Evolutionary conservation across 2,329 filamentous ascomycete species (phyloP).

Genomic region (Cercospora sp.): DNA sequence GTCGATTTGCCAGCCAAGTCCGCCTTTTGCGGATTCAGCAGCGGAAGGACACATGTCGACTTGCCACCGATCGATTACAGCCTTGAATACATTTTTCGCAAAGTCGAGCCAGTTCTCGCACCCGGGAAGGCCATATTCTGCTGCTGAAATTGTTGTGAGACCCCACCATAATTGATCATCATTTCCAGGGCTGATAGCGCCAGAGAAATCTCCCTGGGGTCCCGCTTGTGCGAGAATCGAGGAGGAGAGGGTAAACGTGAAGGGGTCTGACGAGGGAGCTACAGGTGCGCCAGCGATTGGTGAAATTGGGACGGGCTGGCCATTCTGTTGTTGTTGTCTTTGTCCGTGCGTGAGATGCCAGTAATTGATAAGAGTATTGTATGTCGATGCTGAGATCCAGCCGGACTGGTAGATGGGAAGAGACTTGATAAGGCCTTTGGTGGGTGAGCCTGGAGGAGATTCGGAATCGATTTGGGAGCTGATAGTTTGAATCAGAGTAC

Average conservation of each 20-base stretch:
- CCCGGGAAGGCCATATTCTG: slow-evolving; percentile 65
- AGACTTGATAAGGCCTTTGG: background rate
- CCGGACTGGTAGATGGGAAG: slow-evolving; percentile 47
- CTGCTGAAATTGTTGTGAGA: slow-evolving; percentile 74
- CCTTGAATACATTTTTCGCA: slow-evolving; percentile 75
- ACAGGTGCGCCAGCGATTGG: background rate
- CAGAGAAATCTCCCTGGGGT: slow-evolving; percentile 58
- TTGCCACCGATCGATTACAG: slow-evolving; percentile 73
- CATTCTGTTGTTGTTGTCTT: background rate
- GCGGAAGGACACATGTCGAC: slow-evolving; percentile 38
- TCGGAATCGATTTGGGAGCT: background rate
- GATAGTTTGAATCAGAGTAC: background rate
- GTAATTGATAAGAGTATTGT: slow-evolving; percentile 69
- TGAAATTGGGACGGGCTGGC: background rate
- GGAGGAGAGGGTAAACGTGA: slow-evolving; percentile 55
- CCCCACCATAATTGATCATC: slow-evolving; percentile 74
- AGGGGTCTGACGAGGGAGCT: background rate
- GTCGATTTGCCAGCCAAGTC: slow-evolving; percentile 83
- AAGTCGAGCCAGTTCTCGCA: slow-evolving; percentile 64
- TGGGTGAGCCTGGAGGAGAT: background rate
- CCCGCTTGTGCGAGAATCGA: slow-evolving; percentile 64
- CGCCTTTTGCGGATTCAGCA: slow-evolving; percentile 60
- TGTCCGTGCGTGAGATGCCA: slow-evolving; percentile 40
- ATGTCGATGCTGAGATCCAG: slow-evolving; percentile 65
- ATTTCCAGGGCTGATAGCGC: slow-evolving; percentile 42